These are phyloP conservation scores for Niebla homalea DNA, from an alignment of 495 filamentous ascomycete genomes.

Conservation along the genomic window DNA sequence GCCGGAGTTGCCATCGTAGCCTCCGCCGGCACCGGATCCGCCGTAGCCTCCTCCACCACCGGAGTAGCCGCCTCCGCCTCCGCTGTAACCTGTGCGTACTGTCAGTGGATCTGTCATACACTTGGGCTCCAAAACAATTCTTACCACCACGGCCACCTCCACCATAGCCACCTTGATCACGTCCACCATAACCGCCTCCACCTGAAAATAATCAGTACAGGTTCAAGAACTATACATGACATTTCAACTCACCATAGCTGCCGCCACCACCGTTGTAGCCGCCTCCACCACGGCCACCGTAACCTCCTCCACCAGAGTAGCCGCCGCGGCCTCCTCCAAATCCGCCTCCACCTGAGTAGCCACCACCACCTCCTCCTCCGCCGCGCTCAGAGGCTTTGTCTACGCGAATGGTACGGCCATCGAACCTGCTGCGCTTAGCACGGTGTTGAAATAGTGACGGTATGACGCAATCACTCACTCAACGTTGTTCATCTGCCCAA, in stretches of 20 bases:
- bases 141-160: slow-evolving; percentile 24
- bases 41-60: slow-evolving; percentile 16
- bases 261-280: slow-evolving; percentile 22
- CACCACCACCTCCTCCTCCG: slow-evolving; percentile 21
- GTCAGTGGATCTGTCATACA: slow-evolving; percentile 3
- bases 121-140: slow-evolving; percentile 1
- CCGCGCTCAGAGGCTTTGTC: slow-evolving; percentile 85
- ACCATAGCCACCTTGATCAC: slow-evolving; percentile 13
- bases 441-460: background rate
- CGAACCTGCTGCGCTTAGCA: slow-evolving; percentile 50
- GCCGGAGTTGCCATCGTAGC: slow-evolving; percentile 9
- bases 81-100: slow-evolving; percentile 11
- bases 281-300: slow-evolving; percentile 20
- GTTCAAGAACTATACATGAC: background rate
- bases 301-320: slow-evolving; percentile 21
- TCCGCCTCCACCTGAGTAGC: slow-evolving; percentile 28
- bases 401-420: slow-evolving; percentile 89
- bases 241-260: slow-evolving; percentile 17
- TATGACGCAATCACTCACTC: slow-evolving; percentile 49
- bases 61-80: slow-evolving; percentile 12
- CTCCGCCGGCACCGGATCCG: slow-evolving; percentile 12
- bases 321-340: slow-evolving; percentile 20
- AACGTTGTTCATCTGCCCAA: slow-evolving; percentile 76
- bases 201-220: slow-evolving; percentile 2
- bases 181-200: slow-evolving; percentile 24